Percentiles rank a stretch among this genome's conserved stretches.
These are phyloP conservation scores for Emiliania huxleyi DNA, from an alignment of 78 protist species.

Conservation along the genomic window DNA sequence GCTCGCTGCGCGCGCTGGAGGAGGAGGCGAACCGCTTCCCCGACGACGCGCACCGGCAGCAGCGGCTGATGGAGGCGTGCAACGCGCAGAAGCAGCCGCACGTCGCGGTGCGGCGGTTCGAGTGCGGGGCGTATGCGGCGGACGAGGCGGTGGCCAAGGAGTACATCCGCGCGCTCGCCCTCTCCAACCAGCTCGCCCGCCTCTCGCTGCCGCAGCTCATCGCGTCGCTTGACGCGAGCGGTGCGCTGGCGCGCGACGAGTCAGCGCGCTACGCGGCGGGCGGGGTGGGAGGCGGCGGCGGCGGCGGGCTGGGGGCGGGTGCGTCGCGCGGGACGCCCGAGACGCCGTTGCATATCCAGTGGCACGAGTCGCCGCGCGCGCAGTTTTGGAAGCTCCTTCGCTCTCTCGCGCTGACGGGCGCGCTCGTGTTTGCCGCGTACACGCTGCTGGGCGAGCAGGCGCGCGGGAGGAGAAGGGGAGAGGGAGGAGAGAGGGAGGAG, in stretches of 20 bases:
- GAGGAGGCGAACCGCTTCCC: background rate
- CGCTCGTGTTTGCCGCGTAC: background rate
- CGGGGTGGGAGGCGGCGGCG: background rate
- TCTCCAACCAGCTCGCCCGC: background rate
- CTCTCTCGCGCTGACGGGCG: background rate
- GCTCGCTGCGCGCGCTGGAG: background rate
- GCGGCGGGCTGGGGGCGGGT: background rate
- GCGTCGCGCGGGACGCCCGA: background rate
- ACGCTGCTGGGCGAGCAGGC: background rate
- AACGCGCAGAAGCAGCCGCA: background rate
- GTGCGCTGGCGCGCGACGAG: background rate
- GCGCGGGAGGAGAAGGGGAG: no score
- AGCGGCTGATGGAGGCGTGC: background rate
- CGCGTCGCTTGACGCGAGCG: background rate
- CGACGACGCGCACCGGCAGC: background rate
- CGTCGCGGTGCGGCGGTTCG: background rate
- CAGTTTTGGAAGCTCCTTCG: background rate
- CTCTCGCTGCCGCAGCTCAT: background rate
- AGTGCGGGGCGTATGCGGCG: background rate
- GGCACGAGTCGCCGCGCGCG: background rate
- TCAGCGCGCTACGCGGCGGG: background rate
- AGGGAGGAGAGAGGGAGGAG: no score
- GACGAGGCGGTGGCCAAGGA: background rate
- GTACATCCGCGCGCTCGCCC: constrained; percentile 31
- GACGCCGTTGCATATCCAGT: background rate